A percentile compares a stretch with the other conserved stretches of the same genome.
These are phyloP conservation scores for Daldinia bambusicola DNA, from an alignment of 495 filamentous ascomycete genomes.

Conservation along the genomic window DNA sequence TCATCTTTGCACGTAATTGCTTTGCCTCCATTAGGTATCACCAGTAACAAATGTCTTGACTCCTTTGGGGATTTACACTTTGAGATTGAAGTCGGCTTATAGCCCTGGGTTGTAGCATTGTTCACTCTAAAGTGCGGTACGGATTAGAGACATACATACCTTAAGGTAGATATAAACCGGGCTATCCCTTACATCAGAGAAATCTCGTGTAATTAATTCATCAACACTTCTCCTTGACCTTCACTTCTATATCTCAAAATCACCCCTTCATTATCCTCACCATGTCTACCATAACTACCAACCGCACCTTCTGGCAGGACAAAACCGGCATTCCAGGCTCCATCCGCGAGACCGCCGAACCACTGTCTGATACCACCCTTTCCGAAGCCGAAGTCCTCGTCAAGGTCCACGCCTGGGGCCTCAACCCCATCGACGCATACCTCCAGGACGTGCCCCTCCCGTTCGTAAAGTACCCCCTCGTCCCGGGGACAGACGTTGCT, in stretches of 20 bases:
- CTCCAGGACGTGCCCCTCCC: conserved; percentile 46
- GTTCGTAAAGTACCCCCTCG: conserved; percentile 51
- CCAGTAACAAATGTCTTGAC: too few relatives aligned
- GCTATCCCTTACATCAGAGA: too few relatives aligned
- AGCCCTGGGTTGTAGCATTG: too few relatives aligned
- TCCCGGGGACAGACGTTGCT: conserved; percentile 61
- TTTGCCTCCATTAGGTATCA: too few relatives aligned
- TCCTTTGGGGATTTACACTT: too few relatives aligned
- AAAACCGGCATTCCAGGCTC: conserved; percentile 31
- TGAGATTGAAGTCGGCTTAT: too few relatives aligned
- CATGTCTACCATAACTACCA: conserved; percentile 28
- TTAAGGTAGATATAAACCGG: too few relatives aligned
- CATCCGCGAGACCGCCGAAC: conserved; percentile 39
- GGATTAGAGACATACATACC: too few relatives aligned
- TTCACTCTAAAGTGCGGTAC: too few relatives aligned
- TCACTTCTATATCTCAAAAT: not conserved
- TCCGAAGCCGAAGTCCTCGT: conserved; percentile 41
- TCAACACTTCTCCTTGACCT: too few relatives aligned
- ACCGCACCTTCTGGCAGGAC: conserved; percentile 47
- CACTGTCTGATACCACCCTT: conserved; percentile 26
- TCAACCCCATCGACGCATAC: conserved; percentile 51
- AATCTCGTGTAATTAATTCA: too few relatives aligned
- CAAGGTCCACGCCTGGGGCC: conserved; percentile 48
- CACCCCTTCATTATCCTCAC: not conserved
- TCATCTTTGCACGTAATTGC: too few relatives aligned